A percentile compares a stretch with the other conserved stretches of the same genome.
phyloP scores from a whole-genome alignment of 495 filamentous ascomycete genomes.

The Penicillium silybi region DNA sequence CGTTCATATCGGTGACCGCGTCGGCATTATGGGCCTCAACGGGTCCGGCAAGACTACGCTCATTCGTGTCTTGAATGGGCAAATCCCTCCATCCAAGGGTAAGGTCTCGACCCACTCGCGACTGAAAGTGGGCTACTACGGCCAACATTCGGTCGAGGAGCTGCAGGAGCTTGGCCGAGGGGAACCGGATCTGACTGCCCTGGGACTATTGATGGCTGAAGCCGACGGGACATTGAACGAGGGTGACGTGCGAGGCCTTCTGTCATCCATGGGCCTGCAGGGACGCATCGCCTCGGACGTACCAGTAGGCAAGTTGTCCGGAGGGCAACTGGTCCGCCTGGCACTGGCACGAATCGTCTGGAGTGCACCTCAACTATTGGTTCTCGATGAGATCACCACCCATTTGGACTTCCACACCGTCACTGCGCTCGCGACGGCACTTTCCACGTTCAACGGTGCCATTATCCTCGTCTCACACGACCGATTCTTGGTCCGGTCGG shows the following conservation, averaged over 20 bases:
- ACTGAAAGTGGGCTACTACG: conserved; percentile 66
- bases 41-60: conserved; percentile 73
- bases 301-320: conserved; percentile 63
- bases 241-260: conserved; percentile 55
- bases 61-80: conserved; percentile 51
- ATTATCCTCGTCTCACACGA: conserved; percentile 74
- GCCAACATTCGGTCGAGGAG: conserved; percentile 70
- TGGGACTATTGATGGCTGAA: conserved; percentile 53
- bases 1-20: conserved; percentile 63
- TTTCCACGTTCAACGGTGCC: conserved; percentile 65
- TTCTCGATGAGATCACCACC: conserved; percentile 84
- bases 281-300: conserved; percentile 66
- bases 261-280: conserved; percentile 61
- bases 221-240: conserved; percentile 50
- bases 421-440: conserved; percentile 58
- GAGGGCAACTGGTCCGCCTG: conserved; percentile 76
- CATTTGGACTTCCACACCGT: conserved; percentile 79
- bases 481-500: conserved; percentile 65
- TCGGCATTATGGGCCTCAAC: conserved; percentile 71
- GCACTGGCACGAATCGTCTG: conserved; percentile 66
- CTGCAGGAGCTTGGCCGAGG: conserved; percentile 48
- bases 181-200: conserved; percentile 54
- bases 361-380: conserved; percentile 64
- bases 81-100: conserved; percentile 43
- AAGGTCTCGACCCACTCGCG: conserved; percentile 60